Conservation (phyloP, 805 yeast genomes). For the Cyberlindnera misumaiensis region DNA sequence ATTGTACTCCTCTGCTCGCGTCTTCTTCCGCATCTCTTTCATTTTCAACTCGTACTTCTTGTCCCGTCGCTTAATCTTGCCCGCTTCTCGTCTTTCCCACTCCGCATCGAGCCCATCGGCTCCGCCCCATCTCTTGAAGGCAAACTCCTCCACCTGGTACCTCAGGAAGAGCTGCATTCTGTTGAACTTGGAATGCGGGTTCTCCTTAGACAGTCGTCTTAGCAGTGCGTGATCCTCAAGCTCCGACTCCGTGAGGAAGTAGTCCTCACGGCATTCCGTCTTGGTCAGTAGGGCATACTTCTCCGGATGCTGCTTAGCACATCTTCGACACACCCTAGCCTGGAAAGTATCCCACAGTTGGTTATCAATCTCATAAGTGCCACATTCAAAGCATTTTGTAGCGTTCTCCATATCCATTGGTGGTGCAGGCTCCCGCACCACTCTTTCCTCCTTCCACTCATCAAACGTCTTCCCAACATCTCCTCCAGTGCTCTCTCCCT, state of each 20-base stretch:
- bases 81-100: constrained; percentile 77
- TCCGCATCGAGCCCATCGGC: constrained; percentile 85
- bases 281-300: constrained; percentile 88
- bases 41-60: constrained; percentile 72
- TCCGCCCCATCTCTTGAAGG: constrained; percentile 93
- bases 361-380: constrained; percentile 73
- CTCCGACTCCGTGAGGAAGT: constrained; percentile 90
- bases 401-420: constrained; percentile 68
- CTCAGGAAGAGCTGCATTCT: constrained; percentile 90
- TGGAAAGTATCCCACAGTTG: constrained; percentile 62
- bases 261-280: constrained; percentile 92
- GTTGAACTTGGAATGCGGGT: constrained; percentile 85
- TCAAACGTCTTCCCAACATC: constrained; percentile 43
- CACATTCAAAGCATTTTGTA: constrained; percentile 81
- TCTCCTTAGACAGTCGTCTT: constrained; percentile 79
- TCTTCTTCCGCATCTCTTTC: constrained; percentile 81
- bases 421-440: constrained; percentile 54
- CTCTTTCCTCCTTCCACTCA: constrained; percentile 43
- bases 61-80: constrained; percentile 67
- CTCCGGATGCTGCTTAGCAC: constrained; percentile 70
- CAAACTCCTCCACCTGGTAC: constrained; percentile 88
- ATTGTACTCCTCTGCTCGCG: constrained; percentile 88
- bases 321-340: constrained; percentile 71
- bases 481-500: constrained; percentile 35
- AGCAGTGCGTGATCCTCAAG: constrained; percentile 61